Evolutionary conservation across 2,329 filamentous ascomycete genomes (phyloP).

Genomic region (Alternaria sp.): DNA sequence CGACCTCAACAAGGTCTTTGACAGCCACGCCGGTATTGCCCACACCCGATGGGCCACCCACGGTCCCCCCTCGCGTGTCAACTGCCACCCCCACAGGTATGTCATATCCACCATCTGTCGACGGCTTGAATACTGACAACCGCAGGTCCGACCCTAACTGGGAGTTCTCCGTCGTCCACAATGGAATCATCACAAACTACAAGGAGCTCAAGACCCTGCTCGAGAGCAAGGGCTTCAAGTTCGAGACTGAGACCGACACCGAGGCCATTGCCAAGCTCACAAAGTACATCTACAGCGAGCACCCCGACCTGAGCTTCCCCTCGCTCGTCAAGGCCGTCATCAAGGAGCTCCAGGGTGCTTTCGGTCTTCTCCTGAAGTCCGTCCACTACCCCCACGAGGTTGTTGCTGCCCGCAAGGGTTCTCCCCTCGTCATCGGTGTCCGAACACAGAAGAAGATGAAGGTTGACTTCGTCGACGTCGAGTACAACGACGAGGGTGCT

Average conservation of each 20-base stretch:
- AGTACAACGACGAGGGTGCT: slow-evolving; percentile 84
- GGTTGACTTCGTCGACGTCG: slow-evolving; percentile 99
- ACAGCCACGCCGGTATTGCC: slow-evolving; percentile 97
- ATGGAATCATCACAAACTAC: slow-evolving; percentile 99
- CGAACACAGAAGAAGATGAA: slow-evolving; percentile 99
- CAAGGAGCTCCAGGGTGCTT: slow-evolving; percentile 96
- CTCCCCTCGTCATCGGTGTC: slow-evolving; percentile 95
- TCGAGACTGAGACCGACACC: slow-evolving; percentile 99
- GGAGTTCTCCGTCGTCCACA: slow-evolving; percentile 98
- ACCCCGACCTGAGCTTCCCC: slow-evolving; percentile 94
- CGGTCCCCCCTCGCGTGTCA: slow-evolving; percentile 88
- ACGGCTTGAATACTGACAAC: slow-evolving; percentile 26
- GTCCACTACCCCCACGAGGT: slow-evolving; percentile 98
- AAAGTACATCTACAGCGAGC: slow-evolving; percentile 96
- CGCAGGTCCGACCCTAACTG: slow-evolving; percentile 87
- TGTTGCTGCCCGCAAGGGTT: slow-evolving; percentile 97
- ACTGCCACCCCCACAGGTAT: slow-evolving; percentile 98
- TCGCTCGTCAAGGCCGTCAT: slow-evolving; percentile 97
- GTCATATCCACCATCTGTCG: slow-evolving; percentile 36
- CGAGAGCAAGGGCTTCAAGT: slow-evolving; percentile 93
- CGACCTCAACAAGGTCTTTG: slow-evolving; percentile 91
- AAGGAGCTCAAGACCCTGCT: slow-evolving; percentile 97
- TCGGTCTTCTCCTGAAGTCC: slow-evolving; percentile 96
- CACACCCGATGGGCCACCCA: slow-evolving; percentile 99
- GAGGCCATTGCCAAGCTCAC: slow-evolving; percentile 99